These are phyloP conservation scores for Phoma sp. DNA, from an alignment of 2,329 filamentous ascomycete genomes.

Conservation along the genomic window DNA sequence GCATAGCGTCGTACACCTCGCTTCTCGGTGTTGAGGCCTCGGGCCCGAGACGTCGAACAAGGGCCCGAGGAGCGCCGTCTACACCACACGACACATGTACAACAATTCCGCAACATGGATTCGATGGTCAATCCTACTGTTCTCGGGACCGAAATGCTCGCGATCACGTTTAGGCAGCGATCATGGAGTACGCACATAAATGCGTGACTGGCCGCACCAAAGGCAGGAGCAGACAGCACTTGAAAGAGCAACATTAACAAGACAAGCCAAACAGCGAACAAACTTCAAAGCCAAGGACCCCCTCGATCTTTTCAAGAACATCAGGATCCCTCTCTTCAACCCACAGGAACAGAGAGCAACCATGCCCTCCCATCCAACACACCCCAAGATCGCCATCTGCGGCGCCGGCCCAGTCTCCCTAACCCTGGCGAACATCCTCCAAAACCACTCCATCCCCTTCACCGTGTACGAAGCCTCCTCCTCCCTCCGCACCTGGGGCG, in stretches of 20 bases:
- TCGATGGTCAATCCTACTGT: neutral
- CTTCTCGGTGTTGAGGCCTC: neutral
- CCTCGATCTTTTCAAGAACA: too few relatives aligned
- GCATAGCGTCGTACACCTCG: neutral
- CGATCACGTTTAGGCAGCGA: neutral
- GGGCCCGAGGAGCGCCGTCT: neutral
- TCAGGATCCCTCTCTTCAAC: neutral
- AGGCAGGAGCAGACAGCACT: neutral
- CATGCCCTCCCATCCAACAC: neutral
- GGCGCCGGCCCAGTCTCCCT: conserved; percentile 53
- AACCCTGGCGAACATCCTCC: conserved; percentile 60
- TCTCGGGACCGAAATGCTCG: neutral
- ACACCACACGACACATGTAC: neutral
- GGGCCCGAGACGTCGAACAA: neutral
- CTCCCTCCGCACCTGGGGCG: conserved; percentile 43
- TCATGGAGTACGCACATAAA: neutral
- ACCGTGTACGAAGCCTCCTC: conserved; percentile 55
- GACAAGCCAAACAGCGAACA: neutral
- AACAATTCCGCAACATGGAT: neutral
- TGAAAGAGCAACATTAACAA: neutral
- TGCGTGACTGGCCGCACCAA: neutral
- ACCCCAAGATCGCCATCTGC: conserved; percentile 44
- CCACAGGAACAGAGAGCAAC: neutral
- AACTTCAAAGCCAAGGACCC: too few relatives aligned
- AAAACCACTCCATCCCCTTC: conserved; percentile 53